Percentiles rank a stretch among this genome's conserved stretches.
Conservation (phyloP, 148 eudicot species). For the Polygonum maritimum region DNA sequence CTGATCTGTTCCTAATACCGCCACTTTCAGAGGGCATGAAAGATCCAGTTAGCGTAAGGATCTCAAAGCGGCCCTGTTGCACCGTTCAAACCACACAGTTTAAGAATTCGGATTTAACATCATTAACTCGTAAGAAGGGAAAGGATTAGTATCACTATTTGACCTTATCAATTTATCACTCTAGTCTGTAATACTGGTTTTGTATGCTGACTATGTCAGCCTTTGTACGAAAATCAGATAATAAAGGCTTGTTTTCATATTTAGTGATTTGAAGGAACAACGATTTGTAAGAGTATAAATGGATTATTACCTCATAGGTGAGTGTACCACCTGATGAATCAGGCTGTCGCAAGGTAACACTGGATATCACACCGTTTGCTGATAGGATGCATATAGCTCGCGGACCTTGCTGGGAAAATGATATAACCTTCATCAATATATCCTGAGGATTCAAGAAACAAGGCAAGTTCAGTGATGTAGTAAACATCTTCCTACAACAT, state of each 20-base stretch:
- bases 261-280: not conserved
- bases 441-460: slow-evolving; percentile 40
- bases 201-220: not conserved
- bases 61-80: slow-evolving; percentile 88
- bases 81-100: not conserved
- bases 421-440: slow-evolving; percentile 89
- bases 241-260: not conserved
- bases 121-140: not conserved
- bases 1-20: slow-evolving; percentile 79
- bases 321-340: slow-evolving; percentile 97
- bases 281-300: not conserved
- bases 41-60: slow-evolving; percentile 87
- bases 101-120: not conserved
- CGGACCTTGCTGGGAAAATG: slow-evolving; percentile 98
- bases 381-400: slow-evolving; percentile 93
- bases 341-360: slow-evolving; percentile 93
- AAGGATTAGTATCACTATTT: not conserved
- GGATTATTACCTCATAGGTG: slow-evolving; percentile 81
- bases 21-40: slow-evolving; percentile 91
- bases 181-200: not conserved
- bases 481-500: not conserved
- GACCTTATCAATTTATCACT: not conserved
- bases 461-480: not conserved
- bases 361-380: slow-evolving; percentile 84
- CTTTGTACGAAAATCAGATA: not conserved